These are phyloP conservation scores for Botryotinia convoluta DNA, from an alignment of 2,329 filamentous ascomycete genomes.

Conservation along the genomic window DNA sequence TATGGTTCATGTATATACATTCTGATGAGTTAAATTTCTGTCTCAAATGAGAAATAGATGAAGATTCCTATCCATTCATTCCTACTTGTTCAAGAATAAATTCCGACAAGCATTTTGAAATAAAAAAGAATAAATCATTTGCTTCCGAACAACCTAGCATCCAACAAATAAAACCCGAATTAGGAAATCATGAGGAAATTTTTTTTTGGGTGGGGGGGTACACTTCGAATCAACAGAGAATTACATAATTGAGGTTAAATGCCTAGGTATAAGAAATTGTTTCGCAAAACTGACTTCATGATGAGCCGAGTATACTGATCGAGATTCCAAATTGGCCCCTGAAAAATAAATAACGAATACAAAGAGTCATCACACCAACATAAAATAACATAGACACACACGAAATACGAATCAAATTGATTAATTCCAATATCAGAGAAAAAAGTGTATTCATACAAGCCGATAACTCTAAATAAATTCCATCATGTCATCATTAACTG, in stretches of 20 bases:
- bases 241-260: neutral
- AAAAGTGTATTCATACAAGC: slow-evolving; percentile 19
- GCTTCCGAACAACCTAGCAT: neutral
- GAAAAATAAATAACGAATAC: neutral
- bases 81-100: too few relatives aligned
- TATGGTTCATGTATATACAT: neutral
- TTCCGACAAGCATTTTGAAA: neutral
- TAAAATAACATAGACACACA: neutral
- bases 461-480: slow-evolving; percentile 10
- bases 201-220: neutral
- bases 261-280: neutral
- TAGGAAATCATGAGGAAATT: neutral
- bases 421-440: neutral
- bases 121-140: too few relatives aligned
- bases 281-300: neutral
- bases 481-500: slow-evolving; percentile 3
- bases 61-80: neutral
- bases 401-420: neutral
- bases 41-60: neutral
- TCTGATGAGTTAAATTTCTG: neutral
- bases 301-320: neutral
- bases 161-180: neutral
- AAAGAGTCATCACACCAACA: neutral
- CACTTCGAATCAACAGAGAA: rapidly evolving
- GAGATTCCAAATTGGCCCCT: neutral